Base-by-base conservation (phyloP, 495 filamentous ascomycete genomes). In the Echria macrotheca region DNA sequence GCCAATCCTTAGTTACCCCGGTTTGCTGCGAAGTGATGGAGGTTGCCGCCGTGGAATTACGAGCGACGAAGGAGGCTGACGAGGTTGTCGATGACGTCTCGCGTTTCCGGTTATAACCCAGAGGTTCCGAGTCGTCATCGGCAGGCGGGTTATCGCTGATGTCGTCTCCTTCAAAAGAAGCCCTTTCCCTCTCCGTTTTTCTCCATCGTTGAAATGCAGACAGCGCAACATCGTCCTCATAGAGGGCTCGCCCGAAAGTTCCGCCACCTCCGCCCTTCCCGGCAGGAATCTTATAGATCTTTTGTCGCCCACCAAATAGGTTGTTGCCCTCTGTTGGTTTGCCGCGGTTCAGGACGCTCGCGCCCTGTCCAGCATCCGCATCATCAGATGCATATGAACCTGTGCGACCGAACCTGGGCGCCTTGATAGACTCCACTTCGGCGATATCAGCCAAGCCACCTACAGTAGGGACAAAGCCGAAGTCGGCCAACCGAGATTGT, bases 291-390 rank as follows among this genome's bases (percentile, higher is more conserved):
- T 89, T 93, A 68, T 93, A 97, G 18, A 97, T 81, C 67, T 97
- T 98, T 60, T 98, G 93, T 23, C 93, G 81, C 8, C 94, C 93
- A 44, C 93, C 93, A 70, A 98, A 98, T 51, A 98, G 63, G 56
- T 88, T 87, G 68, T 97, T 98, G 15, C 91, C 89, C 67, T 97
- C 93, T 1, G 78, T 83, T 8, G 87, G 87, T 56, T 90, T 83
- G n/a, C 80, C 70, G 31, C 93, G 77, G 60, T 75, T 85, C 84
- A 97, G 91, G 11, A 96, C 78, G 59, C 88, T 87, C 0, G 77
- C 83, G 35, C 53, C 56, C 15, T 59, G 59, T 11, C 51, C 50
- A 4, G 65, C 69, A 36, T 77, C 71, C 4, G 62, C 76, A 51
- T 93, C 89, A 54, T 95, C 89, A 4, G 83, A 86, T 18, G 71